Conservation (phyloP, 2,329 filamentous ascomycete genomes). For the Arthrobotrys musiformis region DNA sequence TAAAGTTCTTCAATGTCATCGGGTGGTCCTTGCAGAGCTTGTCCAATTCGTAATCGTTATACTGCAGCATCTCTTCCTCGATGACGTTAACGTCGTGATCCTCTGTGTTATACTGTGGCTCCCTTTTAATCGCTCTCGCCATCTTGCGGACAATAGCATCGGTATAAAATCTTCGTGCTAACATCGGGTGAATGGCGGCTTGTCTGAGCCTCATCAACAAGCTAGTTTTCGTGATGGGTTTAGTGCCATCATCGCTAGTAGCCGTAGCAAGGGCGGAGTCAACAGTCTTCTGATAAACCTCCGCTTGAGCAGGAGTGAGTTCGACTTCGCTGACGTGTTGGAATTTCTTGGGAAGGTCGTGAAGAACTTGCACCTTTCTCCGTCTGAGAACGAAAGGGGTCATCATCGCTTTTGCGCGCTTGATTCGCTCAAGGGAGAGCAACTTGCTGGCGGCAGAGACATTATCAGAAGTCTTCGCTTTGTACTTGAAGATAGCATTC, state of each 20-base stretch:
- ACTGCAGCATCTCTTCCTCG: constrained; percentile 67
- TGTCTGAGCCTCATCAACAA: constrained; percentile 90
- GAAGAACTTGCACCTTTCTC: constrained; percentile 89
- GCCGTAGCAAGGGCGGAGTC: constrained; percentile 71
- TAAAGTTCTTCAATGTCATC: constrained; percentile 68
- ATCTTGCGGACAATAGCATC: constrained; percentile 81
- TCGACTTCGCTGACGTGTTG: constrained; percentile 82
- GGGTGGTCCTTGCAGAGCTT: constrained; percentile 70
- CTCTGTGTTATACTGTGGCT: constrained; percentile 65
- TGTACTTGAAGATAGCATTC: constrained; percentile 89
- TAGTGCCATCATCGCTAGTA: constrained; percentile 70
- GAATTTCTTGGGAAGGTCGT: constrained; percentile 82
- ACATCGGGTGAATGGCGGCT: constrained; percentile 87
- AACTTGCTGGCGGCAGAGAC: constrained; percentile 79
- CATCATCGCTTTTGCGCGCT: constrained; percentile 87
- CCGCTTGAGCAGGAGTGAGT: constrained; percentile 76
- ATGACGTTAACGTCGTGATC: constrained; percentile 68
- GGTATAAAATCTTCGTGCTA: constrained; percentile 83
- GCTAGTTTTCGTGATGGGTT: constrained; percentile 67
- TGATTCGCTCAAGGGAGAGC: constrained; percentile 85
- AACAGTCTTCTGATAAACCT: constrained; percentile 78
- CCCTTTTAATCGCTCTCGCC: constrained; percentile 78
- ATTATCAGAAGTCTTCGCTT: constrained; percentile 82
- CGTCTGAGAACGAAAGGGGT: constrained; percentile 93
- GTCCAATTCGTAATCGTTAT: constrained; percentile 73